These are phyloP conservation scores for Taiwanofungus camphoratus DNA, from an alignment of 1,284 basidiomycete species.

Conservation along the genomic window DNA sequence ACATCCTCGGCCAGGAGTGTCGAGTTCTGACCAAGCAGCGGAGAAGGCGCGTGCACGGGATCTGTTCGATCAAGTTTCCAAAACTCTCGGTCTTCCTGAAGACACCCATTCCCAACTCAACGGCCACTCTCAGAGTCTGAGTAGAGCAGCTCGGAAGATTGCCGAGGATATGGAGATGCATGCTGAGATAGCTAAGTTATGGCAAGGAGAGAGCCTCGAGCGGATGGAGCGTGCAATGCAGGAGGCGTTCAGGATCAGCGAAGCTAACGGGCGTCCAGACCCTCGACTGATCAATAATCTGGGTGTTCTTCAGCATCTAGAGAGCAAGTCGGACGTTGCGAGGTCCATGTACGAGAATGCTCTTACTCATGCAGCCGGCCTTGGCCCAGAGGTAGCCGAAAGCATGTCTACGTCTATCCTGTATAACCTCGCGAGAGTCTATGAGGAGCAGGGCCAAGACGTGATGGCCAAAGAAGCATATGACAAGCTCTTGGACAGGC, in stretches of 20 bases:
- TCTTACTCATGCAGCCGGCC: slow-evolving; percentile 48
- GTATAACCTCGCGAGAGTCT: slow-evolving; percentile 85
- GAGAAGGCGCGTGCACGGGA: slow-evolving; percentile 76
- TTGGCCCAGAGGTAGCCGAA: slow-evolving; percentile 50
- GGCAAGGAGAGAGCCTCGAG: slow-evolving; percentile 77
- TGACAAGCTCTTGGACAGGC: slow-evolving; percentile 74
- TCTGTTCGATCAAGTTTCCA: slow-evolving; percentile 73
- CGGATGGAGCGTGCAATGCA: slow-evolving; percentile 68
- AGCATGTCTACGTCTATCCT: slow-evolving; percentile 75
- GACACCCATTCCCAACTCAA: slow-evolving; percentile 37
- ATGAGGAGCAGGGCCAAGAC: slow-evolving; percentile 76
- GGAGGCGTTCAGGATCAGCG: slow-evolving; percentile 63
- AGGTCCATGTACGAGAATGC: slow-evolving; percentile 62
- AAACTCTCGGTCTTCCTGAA: slow-evolving; percentile 54
- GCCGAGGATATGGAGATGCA: slow-evolving; percentile 80
- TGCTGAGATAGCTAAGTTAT: slow-evolving; percentile 80
- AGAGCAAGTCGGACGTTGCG: slow-evolving; percentile 55
- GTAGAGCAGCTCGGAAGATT: slow-evolving; percentile 47
- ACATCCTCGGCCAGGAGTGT: slow-evolving; percentile 73
- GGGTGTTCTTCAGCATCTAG: slow-evolving; percentile 71
- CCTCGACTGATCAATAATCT: slow-evolving; percentile 81
- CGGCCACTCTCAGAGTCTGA: slow-evolving; percentile 20
- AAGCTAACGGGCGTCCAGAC: slow-evolving; percentile 43
- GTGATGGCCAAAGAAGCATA: slow-evolving; percentile 78
- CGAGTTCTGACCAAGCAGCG: slow-evolving; percentile 61